phyloP scores from a whole-genome alignment of 352 stramenopile genomes.

The Aphanomyces invadans region DNA sequence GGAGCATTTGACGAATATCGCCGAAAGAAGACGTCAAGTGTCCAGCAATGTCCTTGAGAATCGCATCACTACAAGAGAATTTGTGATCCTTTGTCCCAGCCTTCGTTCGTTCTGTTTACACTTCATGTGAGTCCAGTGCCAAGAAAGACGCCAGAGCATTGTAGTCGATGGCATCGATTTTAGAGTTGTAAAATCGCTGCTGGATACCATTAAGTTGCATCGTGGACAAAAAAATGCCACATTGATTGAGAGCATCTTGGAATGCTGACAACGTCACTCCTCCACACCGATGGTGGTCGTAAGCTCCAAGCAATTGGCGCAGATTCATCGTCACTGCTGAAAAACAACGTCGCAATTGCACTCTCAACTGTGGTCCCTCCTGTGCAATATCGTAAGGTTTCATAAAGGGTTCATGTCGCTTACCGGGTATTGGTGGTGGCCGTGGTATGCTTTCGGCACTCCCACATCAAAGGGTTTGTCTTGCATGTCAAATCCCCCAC shows the following conservation, averaged over 20 bases:
- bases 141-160: constrained; percentile 38
- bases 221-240: constrained; percentile 37
- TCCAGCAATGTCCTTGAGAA: constrained; percentile 33
- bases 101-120: too few relatives aligned
- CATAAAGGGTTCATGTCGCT: background rate
- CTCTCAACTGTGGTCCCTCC: constrained; percentile 1
- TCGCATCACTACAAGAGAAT: constrained; percentile 35
- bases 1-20: constrained; percentile 31
- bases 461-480: constrained; percentile 18
- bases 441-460: background rate
- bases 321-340: constrained; percentile 31
- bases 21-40: constrained; percentile 34
- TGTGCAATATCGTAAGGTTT: background rate
- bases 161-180: constrained; percentile 46
- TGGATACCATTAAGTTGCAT: constrained; percentile 33
- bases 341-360: constrained; percentile 17
- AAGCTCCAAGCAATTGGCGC: constrained; percentile 42
- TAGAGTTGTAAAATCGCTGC: constrained; percentile 37
- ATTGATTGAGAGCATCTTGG: constrained; percentile 40
- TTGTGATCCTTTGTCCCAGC: background rate
- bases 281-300: constrained; percentile 35
- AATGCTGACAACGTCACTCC: constrained; percentile 35
- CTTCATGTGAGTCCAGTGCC: constrained; percentile 42
- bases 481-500: constrained; percentile 19
- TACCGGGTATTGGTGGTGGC: background rate